phyloP scores from a whole-genome alignment of 345 rosid genomes.

The Melastoma malabathricum region DNA sequence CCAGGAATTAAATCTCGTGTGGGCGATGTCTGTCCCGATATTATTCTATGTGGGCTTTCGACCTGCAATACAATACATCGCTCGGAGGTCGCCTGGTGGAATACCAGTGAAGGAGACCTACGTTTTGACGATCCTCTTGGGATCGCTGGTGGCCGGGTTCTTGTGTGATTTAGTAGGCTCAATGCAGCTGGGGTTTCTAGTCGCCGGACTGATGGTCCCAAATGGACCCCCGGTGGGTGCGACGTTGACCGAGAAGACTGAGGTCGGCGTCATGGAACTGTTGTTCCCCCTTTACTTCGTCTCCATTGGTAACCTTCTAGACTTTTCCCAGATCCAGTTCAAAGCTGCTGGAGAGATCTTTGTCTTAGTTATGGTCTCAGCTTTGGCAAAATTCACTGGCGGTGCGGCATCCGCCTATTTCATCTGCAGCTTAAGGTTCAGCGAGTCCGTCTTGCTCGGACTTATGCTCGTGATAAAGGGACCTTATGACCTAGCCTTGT shows the following conservation, averaged over 20 bases:
- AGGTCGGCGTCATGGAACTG: conserved; percentile 11
- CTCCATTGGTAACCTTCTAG: conserved; percentile 1
- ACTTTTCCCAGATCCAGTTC: neutral
- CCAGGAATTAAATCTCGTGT: neutral
- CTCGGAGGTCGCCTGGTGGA: conserved; percentile 10
- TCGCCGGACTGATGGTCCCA: conserved; percentile 15
- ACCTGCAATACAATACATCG: conserved; percentile 6
- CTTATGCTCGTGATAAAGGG: conserved; percentile 15
- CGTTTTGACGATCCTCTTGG: conserved; percentile 1
- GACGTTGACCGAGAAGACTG: conserved; percentile 12
- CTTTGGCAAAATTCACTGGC: conserved; percentile 6
- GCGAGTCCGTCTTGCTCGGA: conserved; percentile 11
- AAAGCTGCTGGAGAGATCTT: neutral
- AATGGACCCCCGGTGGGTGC: conserved; percentile 22
- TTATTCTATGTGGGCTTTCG: neutral
- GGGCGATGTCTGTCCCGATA: neutral
- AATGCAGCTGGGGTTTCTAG: conserved; percentile 3
- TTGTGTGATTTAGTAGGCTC: conserved; percentile 5
- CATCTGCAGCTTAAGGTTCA: neutral
- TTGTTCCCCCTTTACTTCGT: conserved; percentile 17
- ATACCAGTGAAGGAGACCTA: conserved; percentile 8
- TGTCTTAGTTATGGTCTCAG: neutral
- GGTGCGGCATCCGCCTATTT: conserved; percentile 1
- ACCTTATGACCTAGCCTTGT: neutral
- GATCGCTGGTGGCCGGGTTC: conserved; percentile 4